Evolutionary conservation across 148 eudicot genomes (phyloP).

Genomic region (Vaccinium corymbosum): DNA sequence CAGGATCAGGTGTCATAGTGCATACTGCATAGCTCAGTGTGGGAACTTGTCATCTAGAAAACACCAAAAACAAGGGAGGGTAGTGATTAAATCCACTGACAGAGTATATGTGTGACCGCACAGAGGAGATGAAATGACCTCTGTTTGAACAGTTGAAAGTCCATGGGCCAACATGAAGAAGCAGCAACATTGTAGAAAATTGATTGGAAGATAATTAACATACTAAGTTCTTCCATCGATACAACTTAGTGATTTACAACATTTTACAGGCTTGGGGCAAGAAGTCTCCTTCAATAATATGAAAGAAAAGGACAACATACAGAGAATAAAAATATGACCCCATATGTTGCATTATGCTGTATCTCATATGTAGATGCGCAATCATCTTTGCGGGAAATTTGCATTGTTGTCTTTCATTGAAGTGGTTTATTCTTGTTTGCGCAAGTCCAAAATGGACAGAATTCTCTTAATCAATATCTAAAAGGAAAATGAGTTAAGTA

Average conservation of each 20-base stretch:
- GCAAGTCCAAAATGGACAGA: not conserved
- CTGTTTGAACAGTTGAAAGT: not conserved
- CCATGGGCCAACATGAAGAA: not conserved
- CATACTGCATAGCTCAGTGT: not conserved
- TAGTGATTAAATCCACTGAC: not conserved
- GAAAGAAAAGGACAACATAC: not conserved
- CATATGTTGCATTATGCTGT: not conserved
- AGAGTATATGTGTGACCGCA: not conserved
- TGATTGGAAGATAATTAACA: not conserved
- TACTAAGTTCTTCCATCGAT: not conserved
- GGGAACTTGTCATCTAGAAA: not conserved
- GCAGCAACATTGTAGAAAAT: not conserved
- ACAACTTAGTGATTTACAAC: not conserved
- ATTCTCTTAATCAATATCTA: not conserved
- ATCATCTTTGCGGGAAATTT: not conserved
- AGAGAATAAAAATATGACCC: not conserved
- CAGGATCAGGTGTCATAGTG: not conserved
- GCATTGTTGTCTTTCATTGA: not conserved
- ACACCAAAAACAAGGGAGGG: not conserved
- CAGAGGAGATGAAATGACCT: not conserved
- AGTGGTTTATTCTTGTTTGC: not conserved
- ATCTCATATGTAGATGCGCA: not conserved
- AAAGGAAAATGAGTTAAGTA: not conserved
- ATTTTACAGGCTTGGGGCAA: not conserved
- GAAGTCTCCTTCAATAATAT: not conserved